Conservation (phyloP, 2,329 filamentous ascomycete genomes). For the Aureobasidium mangrovei region DNA sequence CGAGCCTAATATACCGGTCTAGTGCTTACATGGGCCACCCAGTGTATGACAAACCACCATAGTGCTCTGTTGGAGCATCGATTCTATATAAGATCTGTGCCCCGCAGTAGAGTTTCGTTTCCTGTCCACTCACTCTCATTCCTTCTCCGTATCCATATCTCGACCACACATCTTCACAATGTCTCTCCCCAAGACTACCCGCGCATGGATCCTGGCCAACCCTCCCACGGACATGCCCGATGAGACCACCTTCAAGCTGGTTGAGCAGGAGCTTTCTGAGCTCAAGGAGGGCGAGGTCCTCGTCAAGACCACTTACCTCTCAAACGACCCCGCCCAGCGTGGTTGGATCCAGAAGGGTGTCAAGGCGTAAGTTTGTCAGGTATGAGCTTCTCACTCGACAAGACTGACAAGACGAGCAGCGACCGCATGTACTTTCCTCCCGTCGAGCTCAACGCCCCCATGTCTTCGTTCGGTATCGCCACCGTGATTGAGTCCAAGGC, state of each 20-base stretch:
- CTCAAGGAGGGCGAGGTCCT: conserved; percentile 36
- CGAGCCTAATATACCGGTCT: background rate
- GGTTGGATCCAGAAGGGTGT: conserved; percentile 37
- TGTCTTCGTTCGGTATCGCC: conserved; percentile 30
- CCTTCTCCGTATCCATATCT: background rate
- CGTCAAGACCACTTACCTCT: conserved; percentile 39
- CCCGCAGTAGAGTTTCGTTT: background rate
- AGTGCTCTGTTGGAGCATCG: background rate
- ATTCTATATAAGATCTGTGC: background rate
- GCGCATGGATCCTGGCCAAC: conserved; percentile 10
- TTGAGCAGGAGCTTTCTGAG: conserved; percentile 27
- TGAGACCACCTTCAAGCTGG: conserved; percentile 28
- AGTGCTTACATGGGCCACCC: background rate
- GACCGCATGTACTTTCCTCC: conserved; percentile 40
- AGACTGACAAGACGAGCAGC: conserved; percentile 12
- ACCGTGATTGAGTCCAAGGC: conserved; percentile 32
- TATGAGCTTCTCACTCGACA: background rate
- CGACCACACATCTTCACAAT: background rate
- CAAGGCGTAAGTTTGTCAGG: conserved; percentile 17
- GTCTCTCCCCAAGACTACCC: conserved; percentile 1
- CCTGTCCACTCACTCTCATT: background rate
- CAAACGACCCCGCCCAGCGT: conserved; percentile 47
- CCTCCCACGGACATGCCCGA: conserved; percentile 11
- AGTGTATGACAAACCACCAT: background rate
- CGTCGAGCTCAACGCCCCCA: conserved; percentile 33